A percentile compares a stretch with the other conserved stretches of the same genome.
Conservation (phyloP, 2,329 filamentous ascomycete species). For the Aspergillus thermomutatus region DNA sequence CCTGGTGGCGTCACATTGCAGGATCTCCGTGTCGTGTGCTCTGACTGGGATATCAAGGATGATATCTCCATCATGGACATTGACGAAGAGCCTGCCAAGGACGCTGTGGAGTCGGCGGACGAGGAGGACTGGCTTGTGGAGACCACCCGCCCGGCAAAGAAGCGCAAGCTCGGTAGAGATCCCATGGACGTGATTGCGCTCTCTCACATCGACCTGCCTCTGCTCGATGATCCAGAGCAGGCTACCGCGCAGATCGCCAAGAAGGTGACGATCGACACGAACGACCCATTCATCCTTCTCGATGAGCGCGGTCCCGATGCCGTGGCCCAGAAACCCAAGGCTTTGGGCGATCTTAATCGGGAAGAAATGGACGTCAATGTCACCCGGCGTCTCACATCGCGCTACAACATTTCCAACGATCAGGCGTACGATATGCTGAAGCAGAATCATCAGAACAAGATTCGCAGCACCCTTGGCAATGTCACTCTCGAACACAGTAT, state of each 20-base stretch:
- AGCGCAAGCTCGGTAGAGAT: constrained; percentile 55
- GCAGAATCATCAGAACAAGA: constrained; percentile 94
- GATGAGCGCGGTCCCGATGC: constrained; percentile 69
- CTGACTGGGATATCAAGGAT: constrained; percentile 74
- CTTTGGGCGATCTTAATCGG: constrained; percentile 31
- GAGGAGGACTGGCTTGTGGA: constrained; percentile 52
- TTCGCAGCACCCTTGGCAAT: constrained; percentile 86
- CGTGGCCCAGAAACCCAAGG: constrained; percentile 52
- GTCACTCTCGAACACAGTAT: constrained; percentile 92
- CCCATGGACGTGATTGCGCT: constrained; percentile 48
- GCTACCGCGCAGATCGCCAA: constrained; percentile 71
- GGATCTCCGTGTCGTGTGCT: constrained; percentile 80
- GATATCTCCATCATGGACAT: constrained; percentile 43
- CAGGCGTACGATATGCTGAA: constrained; percentile 93
- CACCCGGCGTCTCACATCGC: constrained; percentile 68
- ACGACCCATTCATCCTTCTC: constrained; percentile 81
- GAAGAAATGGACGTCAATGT: constrained; percentile 67
- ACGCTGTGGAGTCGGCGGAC: constrained; percentile 47
- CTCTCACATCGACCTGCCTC: constrained; percentile 62
- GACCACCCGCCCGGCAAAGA: constrained; percentile 58
- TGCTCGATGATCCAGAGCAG: constrained; percentile 76
- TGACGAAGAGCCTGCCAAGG: constrained; percentile 19
- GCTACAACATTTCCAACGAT: constrained; percentile 96
- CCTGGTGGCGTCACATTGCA: constrained; percentile 69
- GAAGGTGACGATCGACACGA: constrained; percentile 77